Conservation (phyloP, 768 basidiomycete genomes). For the Tulasnella sp. region DNA sequence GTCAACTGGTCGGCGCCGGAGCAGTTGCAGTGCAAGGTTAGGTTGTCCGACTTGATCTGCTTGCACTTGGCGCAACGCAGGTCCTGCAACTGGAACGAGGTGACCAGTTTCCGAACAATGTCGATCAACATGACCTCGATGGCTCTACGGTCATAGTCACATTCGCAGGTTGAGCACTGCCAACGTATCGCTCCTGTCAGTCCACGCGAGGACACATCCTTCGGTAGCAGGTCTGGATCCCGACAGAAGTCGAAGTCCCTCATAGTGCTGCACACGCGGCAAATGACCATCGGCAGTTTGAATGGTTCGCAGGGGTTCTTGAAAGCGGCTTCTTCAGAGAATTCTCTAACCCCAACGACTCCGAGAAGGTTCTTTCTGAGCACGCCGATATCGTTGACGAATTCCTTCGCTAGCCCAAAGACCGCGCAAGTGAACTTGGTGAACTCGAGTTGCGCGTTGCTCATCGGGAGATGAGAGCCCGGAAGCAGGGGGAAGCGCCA, state of each 20-base stretch:
- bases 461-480: conserved; percentile 74
- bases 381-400: conserved; percentile 79
- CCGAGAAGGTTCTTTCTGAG: conserved; percentile 87
- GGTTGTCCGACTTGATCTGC: conserved; percentile 84
- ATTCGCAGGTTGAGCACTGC: conserved; percentile 67
- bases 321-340: conserved; percentile 78
- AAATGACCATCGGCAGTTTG: conserved; percentile 80
- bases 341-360: conserved; percentile 72
- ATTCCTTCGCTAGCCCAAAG: conserved; percentile 73
- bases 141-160: conserved; percentile 80
- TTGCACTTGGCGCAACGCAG: conserved; percentile 83
- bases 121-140: conserved; percentile 87
- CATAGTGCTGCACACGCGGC: conserved; percentile 76
- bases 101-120: conserved; percentile 63
- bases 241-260: conserved; percentile 95
- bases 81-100: conserved; percentile 82
- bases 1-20: conserved; percentile 79
- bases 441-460: conserved; percentile 81
- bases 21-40: conserved; percentile 79
- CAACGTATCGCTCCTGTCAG: conserved; percentile 41
- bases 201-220: conserved; percentile 29
- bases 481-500: conserved; percentile 84
- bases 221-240: conserved; percentile 74
- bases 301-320: conserved; percentile 89
- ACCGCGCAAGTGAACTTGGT: conserved; percentile 83